These are phyloP conservation scores for Coniferiporia weirii DNA, from an alignment of 1,284 basidiomycete species.

Conservation along the genomic window DNA sequence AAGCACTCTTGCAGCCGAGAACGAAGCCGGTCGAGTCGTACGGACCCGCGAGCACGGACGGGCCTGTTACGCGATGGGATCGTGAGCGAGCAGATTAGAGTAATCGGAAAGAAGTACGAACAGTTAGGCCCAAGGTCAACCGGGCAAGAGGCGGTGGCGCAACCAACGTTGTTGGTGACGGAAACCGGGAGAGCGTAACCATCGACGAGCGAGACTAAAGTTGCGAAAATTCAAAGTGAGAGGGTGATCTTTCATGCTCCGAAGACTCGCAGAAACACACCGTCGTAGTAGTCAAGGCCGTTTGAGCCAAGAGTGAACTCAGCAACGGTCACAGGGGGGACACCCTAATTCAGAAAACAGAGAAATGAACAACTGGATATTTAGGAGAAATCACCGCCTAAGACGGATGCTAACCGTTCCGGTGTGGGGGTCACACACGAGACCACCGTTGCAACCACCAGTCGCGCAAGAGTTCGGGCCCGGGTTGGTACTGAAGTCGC, in stretches of 20 bases:
- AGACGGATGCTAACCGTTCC: constrained; percentile 6
- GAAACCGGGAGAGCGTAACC: constrained; percentile 56
- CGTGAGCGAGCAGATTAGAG: not conserved
- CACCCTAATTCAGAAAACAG: constrained; percentile 32
- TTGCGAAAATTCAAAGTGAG: not conserved
- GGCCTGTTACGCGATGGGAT: constrained; percentile 32
- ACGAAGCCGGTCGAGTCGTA: constrained; percentile 44
- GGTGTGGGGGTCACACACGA: constrained; percentile 31
- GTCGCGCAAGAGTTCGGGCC: constrained; percentile 36
- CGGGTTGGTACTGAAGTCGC: constrained; percentile 36
- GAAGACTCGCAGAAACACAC: constrained; percentile 24
- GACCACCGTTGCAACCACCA: constrained; percentile 45
- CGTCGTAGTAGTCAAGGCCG: constrained; percentile 42
- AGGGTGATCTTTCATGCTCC: not conserved
- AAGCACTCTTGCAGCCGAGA: constrained; percentile 56
- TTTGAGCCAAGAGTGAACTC: constrained; percentile 48
- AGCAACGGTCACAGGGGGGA: constrained; percentile 52
- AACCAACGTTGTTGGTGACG: constrained; percentile 47
- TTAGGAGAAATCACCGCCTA: not conserved
- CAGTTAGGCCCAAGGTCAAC: constrained; percentile 49
- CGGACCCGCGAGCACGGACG: constrained; percentile 45
- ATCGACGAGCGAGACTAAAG: constrained; percentile 46
- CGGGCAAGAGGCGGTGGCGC: constrained; percentile 43
- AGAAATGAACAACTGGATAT: not conserved
- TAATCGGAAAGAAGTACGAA: constrained; percentile 18